A percentile compares a stretch with the other conserved stretches of the same genome.
These are phyloP conservation scores for Rhodotorula taiwanensis DNA, from an alignment of 768 basidiomycete genomes.

Conservation along the genomic window DNA sequence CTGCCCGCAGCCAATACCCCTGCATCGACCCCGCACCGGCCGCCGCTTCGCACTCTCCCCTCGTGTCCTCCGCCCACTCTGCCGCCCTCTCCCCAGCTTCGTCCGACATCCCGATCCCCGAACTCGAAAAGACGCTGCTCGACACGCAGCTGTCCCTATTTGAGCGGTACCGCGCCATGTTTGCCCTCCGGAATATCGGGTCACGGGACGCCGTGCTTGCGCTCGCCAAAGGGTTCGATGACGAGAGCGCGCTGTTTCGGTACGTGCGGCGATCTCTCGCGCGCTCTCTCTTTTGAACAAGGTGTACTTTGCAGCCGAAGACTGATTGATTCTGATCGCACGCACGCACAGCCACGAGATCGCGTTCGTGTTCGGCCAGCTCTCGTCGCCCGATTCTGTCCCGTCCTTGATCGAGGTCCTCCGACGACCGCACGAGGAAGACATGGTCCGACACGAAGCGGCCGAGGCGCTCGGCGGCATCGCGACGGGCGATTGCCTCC, in stretches of 20 bases:
- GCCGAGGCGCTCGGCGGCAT: slow-evolving; percentile 98
- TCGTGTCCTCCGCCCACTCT: slow-evolving; percentile 47
- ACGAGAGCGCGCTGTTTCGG: slow-evolving; percentile 90
- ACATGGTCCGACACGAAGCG: slow-evolving; percentile 98
- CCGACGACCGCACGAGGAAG: slow-evolving; percentile 64
- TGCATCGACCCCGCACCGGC: slow-evolving; percentile 84
- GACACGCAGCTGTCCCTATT: slow-evolving; percentile 68
- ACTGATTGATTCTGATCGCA: not conserved
- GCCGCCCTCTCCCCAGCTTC: slow-evolving; percentile 40
- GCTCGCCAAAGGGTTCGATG: slow-evolving; percentile 80
- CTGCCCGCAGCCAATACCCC: slow-evolving; percentile 56
- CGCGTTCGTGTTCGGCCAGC: slow-evolving; percentile 95
- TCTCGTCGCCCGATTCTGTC: slow-evolving; percentile 79
- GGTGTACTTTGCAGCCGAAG: not conserved
- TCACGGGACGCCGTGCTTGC: slow-evolving; percentile 77
- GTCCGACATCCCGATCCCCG: slow-evolving; percentile 46
- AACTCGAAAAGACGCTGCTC: slow-evolving; percentile 60
- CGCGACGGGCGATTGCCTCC: slow-evolving; percentile 81
- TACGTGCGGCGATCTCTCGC: slow-evolving; percentile 45
- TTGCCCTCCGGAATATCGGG: slow-evolving; percentile 78
- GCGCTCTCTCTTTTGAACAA: not conserved
- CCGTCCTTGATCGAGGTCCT: slow-evolving; percentile 75
- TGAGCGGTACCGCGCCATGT: slow-evolving; percentile 95
- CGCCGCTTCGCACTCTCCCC: slow-evolving; percentile 44
- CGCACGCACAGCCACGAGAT: slow-evolving; percentile 71